Base-by-base conservation (phyloP, 2,329 filamentous ascomycete genomes). In the Nothomitra cinnamomea region DNA sequence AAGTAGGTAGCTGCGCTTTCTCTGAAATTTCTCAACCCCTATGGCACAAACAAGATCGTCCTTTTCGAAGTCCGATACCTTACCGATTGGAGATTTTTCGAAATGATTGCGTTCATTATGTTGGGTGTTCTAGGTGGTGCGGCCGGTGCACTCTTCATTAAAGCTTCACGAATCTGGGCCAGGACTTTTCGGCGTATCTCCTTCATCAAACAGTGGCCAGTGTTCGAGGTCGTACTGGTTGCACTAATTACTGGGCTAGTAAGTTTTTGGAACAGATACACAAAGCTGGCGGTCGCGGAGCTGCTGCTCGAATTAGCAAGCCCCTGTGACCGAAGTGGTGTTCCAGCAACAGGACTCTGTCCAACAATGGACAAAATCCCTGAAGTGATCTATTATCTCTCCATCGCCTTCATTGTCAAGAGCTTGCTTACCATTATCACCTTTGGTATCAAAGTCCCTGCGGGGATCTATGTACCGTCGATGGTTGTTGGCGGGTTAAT, bases 401-500 rank as follows among this genome's bases (percentile, higher is more conserved):
- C 83, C 12, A 67, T 82, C 17, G 90, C 90, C 0, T 92, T 96
- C 58, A 69, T 95, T 24, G 83, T 96, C 70, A 98, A 98, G 65
- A 85, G 87, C 0, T 73, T 90, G 47, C 69, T 98, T 42, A 96
- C 92, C 0, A 82, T 84, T 47, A 82, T 95, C 58, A 95, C 90
- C 0, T 96, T 96, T 67, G 90, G 90, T 24, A 89, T 95, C 63
- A 96, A 96, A 74, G 82, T 96, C 0, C 92, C 92, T 8, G 88
- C 90, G 1, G 92, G 92, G 58, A 95, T 98, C 60, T 98, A 98
- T 61, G 89, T 98, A 1, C 92, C 92, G 2, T 95, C 90, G 61
- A 98, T 98, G 92, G 92, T 96, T 25, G 87, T 96, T 17, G 92
- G 92, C 58, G 92, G 92, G 62, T 72, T 98, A 17, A 82, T 95